Base-by-base conservation (phyloP, 768 basidiomycete species). In the Hygrophorus russula region DNA sequence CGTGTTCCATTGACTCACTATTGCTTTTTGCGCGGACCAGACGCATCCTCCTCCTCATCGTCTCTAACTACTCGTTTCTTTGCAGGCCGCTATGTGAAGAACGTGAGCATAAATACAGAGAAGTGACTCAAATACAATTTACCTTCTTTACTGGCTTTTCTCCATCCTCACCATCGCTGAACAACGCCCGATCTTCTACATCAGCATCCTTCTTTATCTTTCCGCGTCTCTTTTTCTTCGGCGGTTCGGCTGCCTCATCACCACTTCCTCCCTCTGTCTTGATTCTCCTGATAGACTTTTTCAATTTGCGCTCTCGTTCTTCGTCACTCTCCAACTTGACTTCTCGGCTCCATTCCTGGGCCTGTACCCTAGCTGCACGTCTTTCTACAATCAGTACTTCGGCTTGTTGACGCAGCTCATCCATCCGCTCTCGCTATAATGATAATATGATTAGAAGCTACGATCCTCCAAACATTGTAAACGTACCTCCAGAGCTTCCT, bases 351-450 rank as follows among this genome's bases (percentile, higher is more conserved):
- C 85, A 90, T 58, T 80, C 75, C 56, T 77, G 71, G 0, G 85
- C 84, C 54, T 89, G 78, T 57, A 89, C 90, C 9, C 84, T 68
- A 19, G 82, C 85, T 38, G 72, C 54, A 24, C 79, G 72, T 5
- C 92, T 79, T 53, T 84, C 76, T 55, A 83, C 86, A 0, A 83
- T 83, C n/a, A 96, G 62, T 51, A 74, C 78, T 54, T 84, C 87
- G 0, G 81, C 82, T 55, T 86, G 76, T 34, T 65, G 53, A n/a
- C 74, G 74, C 27, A 82, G 65, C 52, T 78, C 71, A 50, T 84
- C 82, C 57, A 74, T 65, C 37, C 76, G 71, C 41, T 64, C 68
- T 17, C 69, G 72, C 85, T 90, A 53, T 13, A 44, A 36, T 18
- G 2, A 48, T 7, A 49, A 33, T 27, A 48, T 39, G 37, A 41